Percentiles rank a stretch among this genome's conserved stretches.
phyloP scores from a whole-genome alignment of 2,329 filamentous ascomycete genomes.

The Hirsutella minnesotensis region DNA sequence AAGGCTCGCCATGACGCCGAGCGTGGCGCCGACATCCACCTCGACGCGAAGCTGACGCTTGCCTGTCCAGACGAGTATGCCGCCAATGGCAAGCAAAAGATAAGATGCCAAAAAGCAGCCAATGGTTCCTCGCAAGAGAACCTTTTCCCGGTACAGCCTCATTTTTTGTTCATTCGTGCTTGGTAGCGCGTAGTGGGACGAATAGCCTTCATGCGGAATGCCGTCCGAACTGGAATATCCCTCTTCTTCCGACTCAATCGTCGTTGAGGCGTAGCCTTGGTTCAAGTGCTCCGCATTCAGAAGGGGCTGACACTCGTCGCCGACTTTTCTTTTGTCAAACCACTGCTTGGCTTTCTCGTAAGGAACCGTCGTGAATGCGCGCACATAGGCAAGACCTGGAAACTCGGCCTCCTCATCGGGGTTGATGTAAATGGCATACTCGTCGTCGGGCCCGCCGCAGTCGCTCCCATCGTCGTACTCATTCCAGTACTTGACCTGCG shows the following conservation, averaged over 20 bases:
- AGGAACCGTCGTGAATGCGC: conserved; percentile 36
- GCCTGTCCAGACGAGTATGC: conserved; percentile 55
- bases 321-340: conserved; percentile 23
- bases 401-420: conserved; percentile 50
- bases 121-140: conserved; percentile 41
- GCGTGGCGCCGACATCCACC: conserved; percentile 60
- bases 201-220: conserved; percentile 37
- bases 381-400: conserved; percentile 50
- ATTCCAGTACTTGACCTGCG: conserved; percentile 58
- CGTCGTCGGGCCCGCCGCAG: conserved; percentile 41
- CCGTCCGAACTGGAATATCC: conserved; percentile 43
- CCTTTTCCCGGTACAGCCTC: conserved; percentile 36
- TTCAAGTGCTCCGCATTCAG: conserved; percentile 7
- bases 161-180: conserved; percentile 39
- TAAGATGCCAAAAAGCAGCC: conserved; percentile 47
- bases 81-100: conserved; percentile 51
- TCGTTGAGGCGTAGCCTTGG: conserved; percentile 18
- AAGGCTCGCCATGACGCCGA: conserved; percentile 57
- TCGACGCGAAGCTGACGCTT: conserved; percentile 55
- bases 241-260: conserved; percentile 28
- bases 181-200: conserved; percentile 41
- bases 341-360: conserved; percentile 39
- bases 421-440: conserved; percentile 64
- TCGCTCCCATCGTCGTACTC: conserved; percentile 79
- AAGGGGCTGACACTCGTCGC: conserved; percentile 12